Base-by-base conservation (phyloP, 345 rosid genomes). In the Populus euphratica region DNA sequence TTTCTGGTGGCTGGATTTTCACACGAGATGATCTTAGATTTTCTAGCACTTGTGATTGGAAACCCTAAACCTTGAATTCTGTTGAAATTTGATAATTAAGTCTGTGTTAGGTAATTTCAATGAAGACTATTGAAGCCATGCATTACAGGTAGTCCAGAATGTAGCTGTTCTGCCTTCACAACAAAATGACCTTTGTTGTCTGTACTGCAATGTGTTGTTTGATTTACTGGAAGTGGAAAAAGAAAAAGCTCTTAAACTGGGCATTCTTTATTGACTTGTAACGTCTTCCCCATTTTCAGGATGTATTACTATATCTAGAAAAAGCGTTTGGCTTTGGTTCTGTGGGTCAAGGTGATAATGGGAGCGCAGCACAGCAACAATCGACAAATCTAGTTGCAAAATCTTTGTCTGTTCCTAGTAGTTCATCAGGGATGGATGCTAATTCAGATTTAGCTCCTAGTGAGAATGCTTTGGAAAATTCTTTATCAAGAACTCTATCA, bases 251-350 rank as follows among this genome's bases (percentile, higher is more conserved):
- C 38, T 59, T 73, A 50, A 16, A 73, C 35, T 9, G 2, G 36
- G 11, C 23, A n/a, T 9, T 18, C 29, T 47, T 44, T 44, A 77
- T 71, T 78, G 73, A 68, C 33, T 74, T 29, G 13, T 74, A 18
- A 69, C 33, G 11, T 70, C 18, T 76, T 83, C 65, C 44, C 77
- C 59, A 76, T 56, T 47, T 80, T 61, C 94, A 96, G 99, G 97
- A 83, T 81, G 93, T 96, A 59, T 88, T 94, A 70, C 81, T 82
- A 79, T 88, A 91, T 87, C 77, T 96, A 77, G 99, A 89, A 65
- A 96, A 86, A 80, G 85, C 93, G 59, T 91, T 90, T 81, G 90
- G 90, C 80, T 91, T 83, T 81, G 82, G 91, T 75, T 80, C 72
- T 81, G 88, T 75, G 79, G 87, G 82, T 86, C 97, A 89, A 80